Base-by-base conservation (phyloP, 1,284 basidiomycete genomes). In the Cyathus olla region DNA sequence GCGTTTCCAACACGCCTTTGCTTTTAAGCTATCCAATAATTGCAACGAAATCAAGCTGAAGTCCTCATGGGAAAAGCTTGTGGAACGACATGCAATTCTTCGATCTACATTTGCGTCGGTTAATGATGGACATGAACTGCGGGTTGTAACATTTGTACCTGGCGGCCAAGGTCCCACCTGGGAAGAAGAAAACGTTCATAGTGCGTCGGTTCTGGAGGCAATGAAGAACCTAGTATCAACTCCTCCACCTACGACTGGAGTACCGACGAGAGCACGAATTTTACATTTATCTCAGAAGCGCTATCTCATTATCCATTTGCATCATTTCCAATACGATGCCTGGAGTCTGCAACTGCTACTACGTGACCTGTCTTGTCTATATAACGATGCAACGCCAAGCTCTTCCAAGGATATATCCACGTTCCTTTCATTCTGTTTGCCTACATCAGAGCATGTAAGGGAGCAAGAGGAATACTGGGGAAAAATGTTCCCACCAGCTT, bases 311-410 rank as follows among this genome's bases (percentile, higher is more conserved):
- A 58, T 86, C 28, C 77, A 82, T 56, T 71, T 86, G 55, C 82
- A 86, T 60, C 85, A 86, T 64, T 83, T 84, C 68, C 83, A 85
- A 68, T 86, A 86, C 63, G 85, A 86, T 54, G 84, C 83, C 4
- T 81, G 83, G 81, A 84, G 83, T 66, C 69, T 86, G 37, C 75
- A 69, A 29, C 69, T 86, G n/a, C 66, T 86, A 21, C 60, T 81
- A 3, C 72, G 80, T 54, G 83, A 86, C 59, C 72, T 86, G 13
- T 65, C 71, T 24, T 67, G 68, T 15, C 46, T 83, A 17, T 86
- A 84, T 64, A 56, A 63, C 2, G 76, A 72, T 5, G 59, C 66
- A 17, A 58, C 63, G 3, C 72, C 72, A 11, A 60, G 56, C 26
- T 73, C 70, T 55, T 72, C 71, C 5, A 72, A 72, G 49, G 73